Percentiles rank a stretch among this genome's conserved stretches.
Conservation (phyloP, 1,284 basidiomycete genomes). For the Microbotryum scabiosae region DNA sequence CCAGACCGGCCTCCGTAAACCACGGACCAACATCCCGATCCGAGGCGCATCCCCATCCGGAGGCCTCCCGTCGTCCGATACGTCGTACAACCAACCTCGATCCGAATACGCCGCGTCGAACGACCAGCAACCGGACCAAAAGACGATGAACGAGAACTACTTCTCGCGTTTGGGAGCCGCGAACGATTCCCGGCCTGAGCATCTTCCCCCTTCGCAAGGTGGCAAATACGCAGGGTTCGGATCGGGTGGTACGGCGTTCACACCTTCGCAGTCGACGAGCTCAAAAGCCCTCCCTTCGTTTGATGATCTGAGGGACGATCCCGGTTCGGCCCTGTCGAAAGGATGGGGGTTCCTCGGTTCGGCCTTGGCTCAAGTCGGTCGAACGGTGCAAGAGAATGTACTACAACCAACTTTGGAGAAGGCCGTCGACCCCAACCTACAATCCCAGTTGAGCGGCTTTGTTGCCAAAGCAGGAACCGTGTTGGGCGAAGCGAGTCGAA, state of each 20-base stretch:
- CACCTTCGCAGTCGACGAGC: slow-evolving; percentile 33
- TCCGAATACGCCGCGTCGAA: slow-evolving; percentile 58
- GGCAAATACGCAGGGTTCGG: slow-evolving; percentile 79
- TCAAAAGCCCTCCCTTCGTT: slow-evolving; percentile 65
- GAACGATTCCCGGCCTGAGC: slow-evolving; percentile 59
- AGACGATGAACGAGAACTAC: slow-evolving; percentile 63
- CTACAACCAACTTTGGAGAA: slow-evolving; percentile 72
- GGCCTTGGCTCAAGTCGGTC: slow-evolving; percentile 61
- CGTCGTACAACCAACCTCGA: slow-evolving; percentile 1
- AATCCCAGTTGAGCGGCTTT: slow-evolving; percentile 61
- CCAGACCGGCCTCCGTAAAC: slow-evolving; percentile 44
- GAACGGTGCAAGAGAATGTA: slow-evolving; percentile 60
- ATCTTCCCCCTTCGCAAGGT: slow-evolving; percentile 74
- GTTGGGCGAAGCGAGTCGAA: slow-evolving; percentile 50
- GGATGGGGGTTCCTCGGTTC: slow-evolving; percentile 76
- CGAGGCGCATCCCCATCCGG: slow-evolving; percentile 1
- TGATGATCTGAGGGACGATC: slow-evolving; percentile 67
- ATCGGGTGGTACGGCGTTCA: slow-evolving; percentile 47
- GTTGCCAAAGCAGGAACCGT: slow-evolving; percentile 56
- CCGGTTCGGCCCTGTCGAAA: slow-evolving; percentile 64
- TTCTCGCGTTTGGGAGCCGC: slow-evolving; percentile 62
- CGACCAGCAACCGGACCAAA: slow-evolving; percentile 55
- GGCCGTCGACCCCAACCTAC: slow-evolving; percentile 64
- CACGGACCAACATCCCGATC: not conserved
- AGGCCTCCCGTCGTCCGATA: not conserved